Base-by-base conservation (phyloP, 305 asterid species). In the Solanum aculeatissimum region DNA sequence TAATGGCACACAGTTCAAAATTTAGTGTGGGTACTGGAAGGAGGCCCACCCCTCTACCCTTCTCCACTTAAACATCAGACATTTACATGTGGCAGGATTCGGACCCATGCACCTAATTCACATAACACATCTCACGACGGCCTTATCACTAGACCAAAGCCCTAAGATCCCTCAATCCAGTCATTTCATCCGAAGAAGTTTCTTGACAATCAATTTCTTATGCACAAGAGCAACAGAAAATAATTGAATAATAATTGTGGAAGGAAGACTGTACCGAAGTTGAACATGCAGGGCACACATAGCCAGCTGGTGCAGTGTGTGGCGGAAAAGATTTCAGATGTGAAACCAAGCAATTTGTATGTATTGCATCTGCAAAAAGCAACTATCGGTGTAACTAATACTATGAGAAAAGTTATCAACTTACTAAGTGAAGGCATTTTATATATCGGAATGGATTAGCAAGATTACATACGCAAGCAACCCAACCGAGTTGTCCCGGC, bases 291-390 rank as follows among this genome's bases (percentile, higher is more conserved):
- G 98, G 98, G 84, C 99, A 96, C 80, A 87, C 90, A 82, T 96
- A 96, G 83, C 98, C 99, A 88, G 98, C 95, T 18, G 99, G 98
- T 85, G 98, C 98, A 66, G 99, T 95, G 79, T 94, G 96, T 8
- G 89, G 92, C 27, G 98, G 97, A 83, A 95, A 93, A 65, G 96
- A 91, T 90, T 93, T 93, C 75, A 95, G 86, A 71, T 95, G 98
- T 19, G 97, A 93, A 82, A 93, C 94, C 85, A 96, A 88, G 90
- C 99, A 96, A 89, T 86, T 93, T 25, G 95, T 91, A 84, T 96
- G 99, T 53, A 93, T 94, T 42, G 90, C 92, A 87, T 96, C 99
- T 96, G 90, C 84, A 84, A 27, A 83, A 83, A 54, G 40, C 68
- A 87, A 66, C 54, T 5, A 78, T 45, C 47, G 19, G 68, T 83